These are phyloP conservation scores for Acer negundo DNA, from an alignment of 345 rosid species.

Conservation along the genomic window DNA sequence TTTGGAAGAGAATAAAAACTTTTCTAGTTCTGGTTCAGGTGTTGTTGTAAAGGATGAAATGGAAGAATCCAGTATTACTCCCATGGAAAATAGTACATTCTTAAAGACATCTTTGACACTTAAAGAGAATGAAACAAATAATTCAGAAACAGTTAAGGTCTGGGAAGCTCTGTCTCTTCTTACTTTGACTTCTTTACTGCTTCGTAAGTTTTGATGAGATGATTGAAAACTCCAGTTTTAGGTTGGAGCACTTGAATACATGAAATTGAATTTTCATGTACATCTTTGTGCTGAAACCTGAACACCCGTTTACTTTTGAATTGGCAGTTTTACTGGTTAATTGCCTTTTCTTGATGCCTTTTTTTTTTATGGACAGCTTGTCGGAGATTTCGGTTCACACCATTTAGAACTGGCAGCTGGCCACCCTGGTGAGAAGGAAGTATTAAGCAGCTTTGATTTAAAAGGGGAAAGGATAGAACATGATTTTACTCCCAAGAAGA, in stretches of 20 bases:
- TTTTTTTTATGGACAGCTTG: slow-evolving; percentile 28
- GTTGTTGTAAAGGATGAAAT: slow-evolving; percentile 24
- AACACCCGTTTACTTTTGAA: background rate
- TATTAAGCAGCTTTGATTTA: slow-evolving; percentile 4
- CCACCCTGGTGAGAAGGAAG: slow-evolving; percentile 21
- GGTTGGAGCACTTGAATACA: background rate
- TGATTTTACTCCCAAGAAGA: slow-evolving; percentile 12
- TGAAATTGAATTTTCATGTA: background rate
- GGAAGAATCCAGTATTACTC: slow-evolving; percentile 25
- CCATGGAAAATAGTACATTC: slow-evolving; percentile 12
- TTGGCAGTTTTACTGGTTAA: background rate
- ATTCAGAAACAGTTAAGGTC: slow-evolving; percentile 37
- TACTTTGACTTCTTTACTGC: slow-evolving; percentile 10
- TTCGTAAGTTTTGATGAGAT: too few relatives aligned
- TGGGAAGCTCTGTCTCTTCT: slow-evolving; percentile 10
- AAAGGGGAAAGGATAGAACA: slow-evolving; percentile 22
- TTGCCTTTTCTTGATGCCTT: slow-evolving; percentile 18
- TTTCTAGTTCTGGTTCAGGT: slow-evolving; percentile 24
- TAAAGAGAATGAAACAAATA: slow-evolving; percentile 34
- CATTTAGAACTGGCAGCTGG: slow-evolving; percentile 26
- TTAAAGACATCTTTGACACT: slow-evolving; percentile 25
- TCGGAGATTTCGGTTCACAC: slow-evolving; percentile 6
- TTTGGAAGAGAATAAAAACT: slow-evolving; percentile 26
- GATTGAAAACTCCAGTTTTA: slow-evolving; percentile 3
- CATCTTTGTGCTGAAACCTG: background rate